Conservation (phyloP, 169 alveolate species). For the Prorocentrum cordatum region DNA sequence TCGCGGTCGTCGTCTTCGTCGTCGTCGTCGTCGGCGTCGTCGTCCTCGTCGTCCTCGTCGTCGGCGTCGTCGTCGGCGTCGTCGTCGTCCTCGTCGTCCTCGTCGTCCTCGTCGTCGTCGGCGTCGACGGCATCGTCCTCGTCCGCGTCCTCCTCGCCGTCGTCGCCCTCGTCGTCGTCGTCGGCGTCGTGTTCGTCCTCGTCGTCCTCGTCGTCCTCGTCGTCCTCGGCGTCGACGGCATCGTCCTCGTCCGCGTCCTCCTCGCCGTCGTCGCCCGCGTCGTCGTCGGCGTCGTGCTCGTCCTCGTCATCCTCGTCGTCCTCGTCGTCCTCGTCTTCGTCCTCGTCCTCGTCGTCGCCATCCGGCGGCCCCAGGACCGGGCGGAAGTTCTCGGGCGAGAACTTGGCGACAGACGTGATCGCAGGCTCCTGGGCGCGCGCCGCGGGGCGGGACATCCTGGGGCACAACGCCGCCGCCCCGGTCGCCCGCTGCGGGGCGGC, state of each 20-base stretch:
- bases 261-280: neutral
- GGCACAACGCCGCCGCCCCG: too few species aligned
- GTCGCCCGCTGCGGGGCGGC: too few species aligned
- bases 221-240: neutral
- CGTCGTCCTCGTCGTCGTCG: neutral
- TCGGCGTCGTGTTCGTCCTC: neutral
- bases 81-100: neutral
- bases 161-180: neutral
- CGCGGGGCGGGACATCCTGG: too few species aligned
- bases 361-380: neutral
- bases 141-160: neutral
- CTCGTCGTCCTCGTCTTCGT: neutral
- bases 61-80: neutral
- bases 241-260: neutral
- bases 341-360: neutral
- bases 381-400: conserved; percentile 48
- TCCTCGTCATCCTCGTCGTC: neutral
- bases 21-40: neutral
- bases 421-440: conserved; percentile 61
- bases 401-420: conserved; percentile 41
- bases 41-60: neutral
- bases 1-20: neutral
- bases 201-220: neutral
- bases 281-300: too few species aligned
- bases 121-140: neutral